A percentile compares a stretch with the other conserved stretches of the same genome.
These are phyloP conservation scores for Boletus tomentosulus DNA, from an alignment of 768 basidiomycete species.

Conservation along the genomic window DNA sequence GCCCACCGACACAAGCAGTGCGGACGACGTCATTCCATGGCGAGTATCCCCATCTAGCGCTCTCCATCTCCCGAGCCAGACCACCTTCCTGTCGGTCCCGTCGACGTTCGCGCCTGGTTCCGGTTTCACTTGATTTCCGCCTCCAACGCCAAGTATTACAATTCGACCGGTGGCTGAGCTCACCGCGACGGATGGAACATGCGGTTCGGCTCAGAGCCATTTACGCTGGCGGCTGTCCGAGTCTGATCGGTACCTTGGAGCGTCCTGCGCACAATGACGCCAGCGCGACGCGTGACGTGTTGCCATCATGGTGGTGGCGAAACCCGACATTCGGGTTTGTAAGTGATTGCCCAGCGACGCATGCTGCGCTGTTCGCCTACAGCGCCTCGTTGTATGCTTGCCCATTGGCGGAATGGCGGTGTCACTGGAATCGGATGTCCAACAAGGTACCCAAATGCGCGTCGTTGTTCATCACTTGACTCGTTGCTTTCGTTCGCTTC, in stretches of 20 bases:
- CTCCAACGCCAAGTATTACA: neutral
- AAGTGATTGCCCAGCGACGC: constrained; percentile 39
- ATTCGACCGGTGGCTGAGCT: neutral
- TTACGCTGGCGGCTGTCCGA: neutral
- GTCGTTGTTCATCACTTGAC: neutral
- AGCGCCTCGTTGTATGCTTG: too few species aligned
- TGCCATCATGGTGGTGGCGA: constrained; percentile 29
- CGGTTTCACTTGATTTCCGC: neutral
- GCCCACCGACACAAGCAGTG: neutral
- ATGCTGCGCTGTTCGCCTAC: constrained; percentile 36
- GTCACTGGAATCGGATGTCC: too few species aligned
- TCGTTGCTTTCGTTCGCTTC: neutral
- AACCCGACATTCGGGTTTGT: constrained; percentile 39
- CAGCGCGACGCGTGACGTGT: neutral
- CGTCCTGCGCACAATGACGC: constrained; percentile 27
- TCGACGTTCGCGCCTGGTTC: too few species aligned
- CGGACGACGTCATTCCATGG: neutral
- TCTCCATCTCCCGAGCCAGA: neutral
- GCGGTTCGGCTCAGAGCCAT: neutral
- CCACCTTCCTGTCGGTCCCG: too few species aligned
- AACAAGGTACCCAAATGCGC: neutral
- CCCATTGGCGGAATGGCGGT: neutral
- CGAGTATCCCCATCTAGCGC: neutral
- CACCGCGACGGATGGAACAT: neutral
- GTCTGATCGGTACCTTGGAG: constrained; percentile 6